Conservation (phyloP, 148 eudicot species). For the Rhododendron ovatum region DNA sequence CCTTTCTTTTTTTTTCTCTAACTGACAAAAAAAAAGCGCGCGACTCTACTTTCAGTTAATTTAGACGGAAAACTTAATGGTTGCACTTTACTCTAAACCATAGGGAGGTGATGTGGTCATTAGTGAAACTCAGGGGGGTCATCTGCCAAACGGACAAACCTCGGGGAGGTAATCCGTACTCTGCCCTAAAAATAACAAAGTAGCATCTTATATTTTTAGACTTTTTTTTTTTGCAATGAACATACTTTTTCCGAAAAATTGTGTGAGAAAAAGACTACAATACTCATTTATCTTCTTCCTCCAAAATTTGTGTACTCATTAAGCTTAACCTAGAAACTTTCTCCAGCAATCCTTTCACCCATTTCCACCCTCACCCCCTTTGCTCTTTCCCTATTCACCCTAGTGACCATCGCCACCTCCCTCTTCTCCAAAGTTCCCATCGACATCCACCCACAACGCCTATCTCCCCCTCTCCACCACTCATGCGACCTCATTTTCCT, state of each 20-base stretch:
- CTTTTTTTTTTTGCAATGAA: too few species aligned
- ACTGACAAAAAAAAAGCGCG: too few species aligned
- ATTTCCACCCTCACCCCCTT: neutral
- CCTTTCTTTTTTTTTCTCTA: too few species aligned
- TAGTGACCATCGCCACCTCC: neutral
- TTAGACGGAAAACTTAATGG: too few species aligned
- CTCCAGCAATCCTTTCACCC: neutral
- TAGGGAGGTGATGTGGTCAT: too few species aligned
- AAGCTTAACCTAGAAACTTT: neutral
- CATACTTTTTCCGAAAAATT: neutral
- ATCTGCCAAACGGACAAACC: too few species aligned
- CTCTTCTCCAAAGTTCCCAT: neutral
- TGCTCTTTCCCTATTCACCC: neutral
- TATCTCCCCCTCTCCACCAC: neutral
- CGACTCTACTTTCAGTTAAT: too few species aligned
- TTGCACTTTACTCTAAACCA: too few species aligned
- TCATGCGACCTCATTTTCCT: neutral
- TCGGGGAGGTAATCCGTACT: too few species aligned
- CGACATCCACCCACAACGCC: neutral
- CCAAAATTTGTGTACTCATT: neutral
- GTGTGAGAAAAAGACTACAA: neutral
- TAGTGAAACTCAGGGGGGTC: too few species aligned
- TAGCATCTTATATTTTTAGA: too few species aligned
- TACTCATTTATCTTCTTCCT: neutral
- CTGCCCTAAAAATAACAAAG: too few species aligned